Conservation (phyloP, 331 rosid genomes). For the Quercus tomentella region DNA sequence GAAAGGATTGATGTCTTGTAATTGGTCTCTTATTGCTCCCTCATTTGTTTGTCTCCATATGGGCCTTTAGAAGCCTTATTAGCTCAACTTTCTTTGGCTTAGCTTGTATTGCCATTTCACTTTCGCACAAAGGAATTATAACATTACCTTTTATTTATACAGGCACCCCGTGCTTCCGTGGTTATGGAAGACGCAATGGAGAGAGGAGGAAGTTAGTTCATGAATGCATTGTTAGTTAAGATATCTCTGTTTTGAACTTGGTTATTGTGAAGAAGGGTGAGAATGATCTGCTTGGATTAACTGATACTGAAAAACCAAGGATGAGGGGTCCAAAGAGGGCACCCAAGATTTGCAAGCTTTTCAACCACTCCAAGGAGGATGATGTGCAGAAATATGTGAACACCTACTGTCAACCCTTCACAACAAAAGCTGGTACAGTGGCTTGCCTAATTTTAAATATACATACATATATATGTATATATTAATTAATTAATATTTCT, state of each 20-base stretch:
- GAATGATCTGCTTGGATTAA: constrained; percentile 46
- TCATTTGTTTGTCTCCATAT: neutral
- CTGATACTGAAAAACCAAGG: constrained; percentile 55
- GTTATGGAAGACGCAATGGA: constrained; percentile 46
- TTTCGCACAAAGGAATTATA: neutral
- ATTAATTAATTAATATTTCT: too few species aligned
- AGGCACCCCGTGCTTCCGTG: constrained; percentile 54
- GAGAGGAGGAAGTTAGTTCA: constrained; percentile 55
- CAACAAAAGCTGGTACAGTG: constrained; percentile 35
- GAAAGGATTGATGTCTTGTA: neutral
- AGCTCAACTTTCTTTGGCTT: neutral
- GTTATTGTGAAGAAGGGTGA: constrained; percentile 55
- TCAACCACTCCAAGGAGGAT: constrained; percentile 44
- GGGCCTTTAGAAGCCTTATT: neutral
- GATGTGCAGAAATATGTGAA: constrained; percentile 56
- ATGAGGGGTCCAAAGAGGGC: constrained; percentile 67
- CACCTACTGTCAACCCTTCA: constrained; percentile 41
- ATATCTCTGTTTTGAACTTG: constrained; percentile 59
- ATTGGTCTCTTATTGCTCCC: neutral
- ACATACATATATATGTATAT: too few species aligned
- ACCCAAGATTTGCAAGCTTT: constrained; percentile 52
- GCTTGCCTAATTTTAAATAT: neutral
- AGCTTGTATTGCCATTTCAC: too few species aligned
- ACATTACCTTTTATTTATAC: neutral
- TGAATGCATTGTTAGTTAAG: constrained; percentile 50